A percentile compares a stretch with the other conserved stretches of the same genome.
Conservation (phyloP, 805 yeast species). For the Sungouiozyma intestinalis region DNA sequence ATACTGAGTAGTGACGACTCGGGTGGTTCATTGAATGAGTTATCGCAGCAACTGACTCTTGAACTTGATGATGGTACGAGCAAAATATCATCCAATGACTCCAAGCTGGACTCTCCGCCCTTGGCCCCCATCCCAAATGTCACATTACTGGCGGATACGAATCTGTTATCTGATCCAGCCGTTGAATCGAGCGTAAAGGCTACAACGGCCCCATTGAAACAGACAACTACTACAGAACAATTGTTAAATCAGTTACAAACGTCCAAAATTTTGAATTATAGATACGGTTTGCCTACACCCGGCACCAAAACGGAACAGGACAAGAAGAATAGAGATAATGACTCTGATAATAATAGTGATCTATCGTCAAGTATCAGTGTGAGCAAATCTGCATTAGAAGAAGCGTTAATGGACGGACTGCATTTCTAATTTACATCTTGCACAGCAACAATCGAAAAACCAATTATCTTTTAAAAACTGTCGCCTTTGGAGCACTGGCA, state of each 20-base stretch:
- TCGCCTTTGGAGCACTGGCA: conserved; percentile 36
- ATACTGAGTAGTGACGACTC: not conserved
- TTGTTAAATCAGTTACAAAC: conserved; percentile 16
- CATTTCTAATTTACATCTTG: conserved; percentile 32
- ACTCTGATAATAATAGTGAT: conserved; percentile 18
- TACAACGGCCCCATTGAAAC: not conserved
- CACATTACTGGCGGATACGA: too few relatives aligned
- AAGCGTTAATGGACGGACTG: conserved; percentile 31
- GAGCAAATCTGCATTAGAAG: conserved; percentile 34
- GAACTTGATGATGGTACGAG: not conserved
- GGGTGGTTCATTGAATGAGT: not conserved
- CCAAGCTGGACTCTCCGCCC: too few relatives aligned
- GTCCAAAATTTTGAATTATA: conserved; percentile 16
- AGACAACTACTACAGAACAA: conserved; percentile 10
- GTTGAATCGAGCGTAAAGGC: not conserved
- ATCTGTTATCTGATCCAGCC: not conserved
- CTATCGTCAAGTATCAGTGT: conserved; percentile 31
- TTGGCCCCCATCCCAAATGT: too few relatives aligned
- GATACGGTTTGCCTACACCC: conserved; percentile 2
- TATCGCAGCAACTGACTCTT: not conserved
- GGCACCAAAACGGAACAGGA: not conserved
- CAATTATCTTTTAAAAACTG: conserved; percentile 38
- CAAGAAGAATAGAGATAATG: conserved; percentile 1
- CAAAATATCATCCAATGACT: not conserved
- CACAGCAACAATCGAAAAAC: conserved; percentile 51